Percentiles rank a stretch among this genome's conserved stretches.
Evolutionary conservation across 2,329 filamentous ascomycete genomes (phyloP).

Genomic region (Amauroascus niger): DNA sequence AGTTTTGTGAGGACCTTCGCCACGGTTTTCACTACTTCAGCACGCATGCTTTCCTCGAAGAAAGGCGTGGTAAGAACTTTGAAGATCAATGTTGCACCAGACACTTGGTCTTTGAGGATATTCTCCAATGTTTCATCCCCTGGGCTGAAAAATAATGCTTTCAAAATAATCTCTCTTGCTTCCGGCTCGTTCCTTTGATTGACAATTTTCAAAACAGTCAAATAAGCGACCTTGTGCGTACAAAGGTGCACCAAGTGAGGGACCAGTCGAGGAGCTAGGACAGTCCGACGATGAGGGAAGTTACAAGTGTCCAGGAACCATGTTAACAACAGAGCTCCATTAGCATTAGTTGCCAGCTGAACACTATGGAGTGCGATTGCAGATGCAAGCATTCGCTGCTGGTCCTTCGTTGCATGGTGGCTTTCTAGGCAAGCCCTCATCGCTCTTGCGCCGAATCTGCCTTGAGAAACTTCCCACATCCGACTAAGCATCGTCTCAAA

Average conservation of each 20-base stretch:
- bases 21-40: conserved; percentile 83
- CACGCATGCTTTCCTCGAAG: conserved; percentile 83
- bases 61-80: conserved; percentile 97
- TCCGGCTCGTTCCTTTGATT: conserved; percentile 94
- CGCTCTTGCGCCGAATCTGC: conserved; percentile 84
- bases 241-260: conserved; percentile 90
- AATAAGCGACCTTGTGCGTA: conserved; percentile 95
- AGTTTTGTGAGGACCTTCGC: conserved; percentile 78
- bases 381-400: conserved; percentile 88
- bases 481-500: conserved; percentile 93
- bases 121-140: conserved; percentile 80
- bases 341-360: conserved; percentile 89
- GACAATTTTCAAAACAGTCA: conserved; percentile 95
- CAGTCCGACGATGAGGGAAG: conserved; percentile 81
- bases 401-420: conserved; percentile 87
- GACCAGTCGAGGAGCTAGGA: conserved; percentile 82
- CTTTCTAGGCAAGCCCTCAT: conserved; percentile 97
- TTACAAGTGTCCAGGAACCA: conserved; percentile 99
- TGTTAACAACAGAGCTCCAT: conserved; percentile 83
- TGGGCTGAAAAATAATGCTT: conserved; percentile 82
- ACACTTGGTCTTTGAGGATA: conserved; percentile 82
- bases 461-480: conserved; percentile 89
- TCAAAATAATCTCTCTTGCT: conserved; percentile 78
- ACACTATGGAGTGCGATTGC: conserved; percentile 95
- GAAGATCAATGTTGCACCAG: conserved; percentile 92